phyloP scores from a whole-genome alignment of 345 rosid species.

The Hypericum perforatum region DNA sequence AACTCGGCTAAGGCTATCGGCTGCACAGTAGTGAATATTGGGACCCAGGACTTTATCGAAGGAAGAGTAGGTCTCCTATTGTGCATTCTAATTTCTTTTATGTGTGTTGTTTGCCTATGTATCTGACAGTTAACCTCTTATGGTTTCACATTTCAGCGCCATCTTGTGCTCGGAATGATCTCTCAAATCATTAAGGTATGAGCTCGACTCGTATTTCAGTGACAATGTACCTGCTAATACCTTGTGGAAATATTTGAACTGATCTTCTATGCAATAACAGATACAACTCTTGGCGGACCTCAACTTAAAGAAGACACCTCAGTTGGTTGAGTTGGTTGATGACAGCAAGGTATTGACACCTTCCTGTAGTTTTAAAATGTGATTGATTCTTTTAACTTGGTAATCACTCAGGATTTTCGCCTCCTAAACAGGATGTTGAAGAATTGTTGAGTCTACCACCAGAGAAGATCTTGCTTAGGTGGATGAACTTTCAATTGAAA shows the following conservation, averaged over 20 bases:
- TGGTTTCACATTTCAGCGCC: slow-evolving; percentile 57
- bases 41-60: slow-evolving; percentile 86
- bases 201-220: too few species aligned
- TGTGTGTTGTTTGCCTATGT: too few species aligned
- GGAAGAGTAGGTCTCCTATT: slow-evolving; percentile 64
- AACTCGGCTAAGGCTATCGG: slow-evolving; percentile 99
- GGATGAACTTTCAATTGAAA: slow-evolving; percentile 96
- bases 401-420: slow-evolving; percentile 2
- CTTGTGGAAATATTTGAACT: slow-evolving; percentile 8
- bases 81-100: too few species aligned
- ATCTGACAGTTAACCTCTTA: neutral
- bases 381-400: neutral
- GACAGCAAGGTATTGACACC: slow-evolving; percentile 54
- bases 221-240: neutral
- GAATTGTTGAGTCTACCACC: slow-evolving; percentile 98
- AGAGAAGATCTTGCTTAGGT: slow-evolving; percentile 84
- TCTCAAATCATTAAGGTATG: slow-evolving; percentile 91
- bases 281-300: slow-evolving; percentile 97
- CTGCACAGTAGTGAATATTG: slow-evolving; percentile 94
- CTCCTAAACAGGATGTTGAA: slow-evolving; percentile 68
- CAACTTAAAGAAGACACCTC: slow-evolving; percentile 96
- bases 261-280: slow-evolving; percentile 27
- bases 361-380: neutral
- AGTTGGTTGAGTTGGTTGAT: slow-evolving; percentile 79
- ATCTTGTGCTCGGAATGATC: slow-evolving; percentile 92